phyloP scores from a whole-genome alignment of 306 rosid species.

The Oxytropis ochrocephala region DNA sequence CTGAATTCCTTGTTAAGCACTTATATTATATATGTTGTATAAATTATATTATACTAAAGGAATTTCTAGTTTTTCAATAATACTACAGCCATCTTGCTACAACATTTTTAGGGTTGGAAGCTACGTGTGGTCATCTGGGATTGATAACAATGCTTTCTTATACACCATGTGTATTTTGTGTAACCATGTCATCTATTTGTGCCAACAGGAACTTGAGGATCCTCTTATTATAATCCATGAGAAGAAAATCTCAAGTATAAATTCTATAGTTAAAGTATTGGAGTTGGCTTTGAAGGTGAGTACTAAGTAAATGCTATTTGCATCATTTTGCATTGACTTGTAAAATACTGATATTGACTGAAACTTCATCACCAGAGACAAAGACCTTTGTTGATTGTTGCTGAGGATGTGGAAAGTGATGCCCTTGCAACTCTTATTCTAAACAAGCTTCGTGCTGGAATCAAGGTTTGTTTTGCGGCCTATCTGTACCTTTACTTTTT shows the following conservation, averaged over 20 bases:
- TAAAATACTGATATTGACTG: background rate
- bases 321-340: constrained; percentile 1
- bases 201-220: constrained; percentile 80
- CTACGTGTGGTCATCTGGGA: background rate
- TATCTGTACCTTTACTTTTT: background rate
- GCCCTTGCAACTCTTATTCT: constrained; percentile 88
- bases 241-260: constrained; percentile 89
- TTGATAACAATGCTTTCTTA: background rate
- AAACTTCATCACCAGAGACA: constrained; percentile 53
- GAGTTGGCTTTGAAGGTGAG: constrained; percentile 92
- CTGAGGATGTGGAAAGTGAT: constrained; percentile 95
- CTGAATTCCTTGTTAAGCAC: background rate
- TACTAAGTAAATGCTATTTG: background rate
- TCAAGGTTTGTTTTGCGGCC: constrained; percentile 65
- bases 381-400: constrained; percentile 78
- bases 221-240: constrained; percentile 92
- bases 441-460: constrained; percentile 97
- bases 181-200: background rate
- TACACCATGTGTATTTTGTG: background rate
- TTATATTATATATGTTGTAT: no score
- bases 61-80: no score
- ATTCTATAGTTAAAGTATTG: constrained; percentile 75
- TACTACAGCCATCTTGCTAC: background rate
- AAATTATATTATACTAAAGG: no score
- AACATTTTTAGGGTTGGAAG: background rate